phyloP scores from a whole-genome alignment of 768 basidiomycete genomes.

The Pulveroboletus frians region DNA sequence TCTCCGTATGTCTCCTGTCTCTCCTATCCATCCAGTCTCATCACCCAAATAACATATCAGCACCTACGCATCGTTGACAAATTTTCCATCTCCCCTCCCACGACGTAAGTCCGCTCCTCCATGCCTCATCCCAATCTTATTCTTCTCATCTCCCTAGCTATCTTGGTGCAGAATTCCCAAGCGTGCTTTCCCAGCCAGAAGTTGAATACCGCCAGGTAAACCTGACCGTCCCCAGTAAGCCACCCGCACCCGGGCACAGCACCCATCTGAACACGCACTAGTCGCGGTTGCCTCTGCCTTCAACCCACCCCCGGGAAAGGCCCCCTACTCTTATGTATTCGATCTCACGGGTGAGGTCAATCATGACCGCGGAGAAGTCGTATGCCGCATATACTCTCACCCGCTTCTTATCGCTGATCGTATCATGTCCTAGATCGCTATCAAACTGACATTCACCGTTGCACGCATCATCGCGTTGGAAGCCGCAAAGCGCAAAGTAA shows the following conservation, averaged over 20 bases:
- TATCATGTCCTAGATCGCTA: conserved; percentile 56
- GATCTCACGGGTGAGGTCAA: conserved; percentile 81
- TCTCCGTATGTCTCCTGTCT: conserved; percentile 50
- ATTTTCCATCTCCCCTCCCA: conserved; percentile 67
- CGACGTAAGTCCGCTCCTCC: conserved; percentile 47
- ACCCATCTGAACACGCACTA: conserved; percentile 28
- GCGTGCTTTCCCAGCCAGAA: conserved; percentile 57
- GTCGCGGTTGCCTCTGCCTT: conserved; percentile 66
- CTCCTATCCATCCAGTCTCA: conserved; percentile 7
- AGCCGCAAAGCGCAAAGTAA: conserved; percentile 73
- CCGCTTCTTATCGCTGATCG: conserved; percentile 2
- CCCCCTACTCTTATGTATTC: conserved; percentile 76
- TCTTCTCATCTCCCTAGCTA: conserved; percentile 44
- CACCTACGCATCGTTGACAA: conserved; percentile 70
- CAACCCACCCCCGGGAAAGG: conserved; percentile 62
- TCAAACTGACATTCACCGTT: conserved; percentile 67
- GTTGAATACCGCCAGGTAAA: conserved; percentile 84
- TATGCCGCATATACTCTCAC: conserved; percentile 30
- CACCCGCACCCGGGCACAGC: neutral
- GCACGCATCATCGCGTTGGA: conserved; percentile 67
- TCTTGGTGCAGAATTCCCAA: conserved; percentile 69
- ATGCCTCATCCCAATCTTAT: conserved; percentile 11
- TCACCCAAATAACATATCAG: conserved; percentile 31
- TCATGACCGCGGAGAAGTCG: conserved; percentile 70
- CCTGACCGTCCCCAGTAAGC: conserved; percentile 65